Base-by-base conservation (phyloP, 2,329 filamentous ascomycete species). In the Cytospora mali region DNA sequence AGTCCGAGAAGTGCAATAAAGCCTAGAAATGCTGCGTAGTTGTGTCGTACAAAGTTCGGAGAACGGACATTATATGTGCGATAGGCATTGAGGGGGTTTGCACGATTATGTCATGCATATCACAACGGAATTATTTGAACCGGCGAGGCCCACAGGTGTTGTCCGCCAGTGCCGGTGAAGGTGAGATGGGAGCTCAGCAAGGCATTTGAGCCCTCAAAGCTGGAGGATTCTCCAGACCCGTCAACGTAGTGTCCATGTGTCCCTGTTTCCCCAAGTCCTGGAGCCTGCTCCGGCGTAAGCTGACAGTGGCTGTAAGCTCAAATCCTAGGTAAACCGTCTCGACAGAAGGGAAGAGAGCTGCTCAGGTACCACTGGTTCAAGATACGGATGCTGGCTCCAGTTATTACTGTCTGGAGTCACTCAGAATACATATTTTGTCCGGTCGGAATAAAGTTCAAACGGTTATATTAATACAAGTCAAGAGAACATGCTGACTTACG, bases 261-360 rank as follows among this genome's bases (percentile, higher is more conserved):
- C n/a, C n/a, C n/a, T n/a, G n/a, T n/a, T n/a, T n/a, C n/a, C n/a
- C n/a, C n/a, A n/a, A n/a, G n/a, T n/a, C n/a, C n/a, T 58, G 49
- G 25, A 33, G 31, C 49, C 31, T 33, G 3, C 6, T 33, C 49
- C 33, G 57, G 31, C 11, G 49, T 52, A 59, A 59, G 57, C 49
- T 53, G 49, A 59, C 49, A 46, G 35, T n/a, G 3, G 14, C 14
- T 18, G 35, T n/a, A 39, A 31, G 49, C n/a, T n/a, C n/a, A n/a
- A n/a, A n/a, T n/a, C n/a, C n/a, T n/a, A n/a, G n/a, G n/a, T n/a
- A n/a, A n/a, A n/a, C n/a, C n/a, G n/a, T 48, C 6, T 46, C 16
- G 49, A 16, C 13, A 21, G 28, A 39, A n/a, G 33, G 5, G 33
- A 18, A 33, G 31, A 33, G 18, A 16, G 33, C 4, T 33, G 31